Conservation (phyloP, 2,329 filamentous ascomycete species). For the Neonectria sp. region DNA sequence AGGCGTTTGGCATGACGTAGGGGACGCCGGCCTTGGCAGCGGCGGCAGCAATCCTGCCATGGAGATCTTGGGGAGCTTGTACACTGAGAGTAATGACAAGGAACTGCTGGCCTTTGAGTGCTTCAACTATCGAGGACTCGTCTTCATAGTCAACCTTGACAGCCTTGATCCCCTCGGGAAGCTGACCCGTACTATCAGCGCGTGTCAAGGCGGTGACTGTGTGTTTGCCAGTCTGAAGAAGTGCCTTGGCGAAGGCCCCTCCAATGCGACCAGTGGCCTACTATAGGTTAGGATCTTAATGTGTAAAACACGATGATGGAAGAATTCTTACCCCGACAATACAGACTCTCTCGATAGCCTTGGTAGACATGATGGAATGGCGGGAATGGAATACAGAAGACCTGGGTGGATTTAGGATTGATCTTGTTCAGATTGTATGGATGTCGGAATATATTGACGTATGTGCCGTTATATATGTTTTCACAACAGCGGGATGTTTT, state of each 20-base stretch:
- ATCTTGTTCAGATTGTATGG: not conserved
- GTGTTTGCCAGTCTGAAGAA: constrained; percentile 65
- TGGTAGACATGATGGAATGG: not conserved
- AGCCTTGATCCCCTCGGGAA: constrained; percentile 61
- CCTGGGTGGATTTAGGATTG: not conserved
- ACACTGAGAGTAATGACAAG: constrained; percentile 68
- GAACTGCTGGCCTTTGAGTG: constrained; percentile 68
- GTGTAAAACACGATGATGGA: not conserved
- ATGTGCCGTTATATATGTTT: not conserved
- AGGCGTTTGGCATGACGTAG: constrained; percentile 64
- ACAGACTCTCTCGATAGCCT: constrained; percentile 58
- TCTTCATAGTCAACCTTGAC: constrained; percentile 62
- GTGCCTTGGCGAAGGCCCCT: constrained; percentile 53
- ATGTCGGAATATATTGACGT: not conserved
- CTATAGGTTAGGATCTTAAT: not conserved
- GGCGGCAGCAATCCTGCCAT: constrained; percentile 66
- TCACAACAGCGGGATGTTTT: not conserved
- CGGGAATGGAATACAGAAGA: not conserved
- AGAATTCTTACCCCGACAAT: constrained; percentile 62
- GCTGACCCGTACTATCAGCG: constrained; percentile 53
- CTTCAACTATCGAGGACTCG: constrained; percentile 59
- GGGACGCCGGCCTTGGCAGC: constrained; percentile 68
- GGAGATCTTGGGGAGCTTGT: constrained; percentile 59
- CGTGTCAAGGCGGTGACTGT: constrained; percentile 67
- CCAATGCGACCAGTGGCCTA: constrained; percentile 57